These are phyloP conservation scores for Gossypium rotundifolium DNA, from an alignment of 345 rosid genomes.

Conservation along the genomic window DNA sequence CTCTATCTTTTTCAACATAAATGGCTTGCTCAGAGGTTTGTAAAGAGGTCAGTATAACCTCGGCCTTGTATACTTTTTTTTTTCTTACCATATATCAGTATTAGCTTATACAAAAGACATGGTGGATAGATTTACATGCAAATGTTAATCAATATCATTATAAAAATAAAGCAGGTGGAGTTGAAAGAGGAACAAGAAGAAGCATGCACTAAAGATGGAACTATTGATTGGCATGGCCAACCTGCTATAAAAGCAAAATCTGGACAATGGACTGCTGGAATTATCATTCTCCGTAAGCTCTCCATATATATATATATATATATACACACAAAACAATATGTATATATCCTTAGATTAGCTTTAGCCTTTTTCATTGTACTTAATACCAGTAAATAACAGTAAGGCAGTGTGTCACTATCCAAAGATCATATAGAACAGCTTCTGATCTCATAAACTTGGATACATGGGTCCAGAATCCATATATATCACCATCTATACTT, in stretches of 20 bases:
- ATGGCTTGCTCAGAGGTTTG: conserved; percentile 44
- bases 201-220: conserved; percentile 46
- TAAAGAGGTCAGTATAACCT: conserved; percentile 35
- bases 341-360: background rate
- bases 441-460: background rate
- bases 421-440: background rate
- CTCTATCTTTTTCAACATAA: background rate
- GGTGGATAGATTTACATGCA: background rate
- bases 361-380: background rate
- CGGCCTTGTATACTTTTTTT: background rate
- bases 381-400: background rate
- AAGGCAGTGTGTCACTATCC: background rate
- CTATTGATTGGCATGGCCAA: conserved; percentile 54
- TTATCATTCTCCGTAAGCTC: conserved; percentile 56
- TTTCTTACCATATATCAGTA: background rate
- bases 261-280: conserved; percentile 67
- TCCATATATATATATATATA: background rate
- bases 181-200: conserved; percentile 32
- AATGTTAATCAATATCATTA: background rate
- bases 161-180: conserved; percentile 22
- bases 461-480: background rate
- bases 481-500: background rate
- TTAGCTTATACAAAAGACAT: conserved; percentile 1
- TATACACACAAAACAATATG: no score
- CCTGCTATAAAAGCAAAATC: conserved; percentile 48